Percentiles rank a stretch among this genome's conserved stretches.
Evolutionary conservation across 192 early-diverging fungal genomes (phyloP).

Genomic region (Mortierella hygrophila): DNA sequence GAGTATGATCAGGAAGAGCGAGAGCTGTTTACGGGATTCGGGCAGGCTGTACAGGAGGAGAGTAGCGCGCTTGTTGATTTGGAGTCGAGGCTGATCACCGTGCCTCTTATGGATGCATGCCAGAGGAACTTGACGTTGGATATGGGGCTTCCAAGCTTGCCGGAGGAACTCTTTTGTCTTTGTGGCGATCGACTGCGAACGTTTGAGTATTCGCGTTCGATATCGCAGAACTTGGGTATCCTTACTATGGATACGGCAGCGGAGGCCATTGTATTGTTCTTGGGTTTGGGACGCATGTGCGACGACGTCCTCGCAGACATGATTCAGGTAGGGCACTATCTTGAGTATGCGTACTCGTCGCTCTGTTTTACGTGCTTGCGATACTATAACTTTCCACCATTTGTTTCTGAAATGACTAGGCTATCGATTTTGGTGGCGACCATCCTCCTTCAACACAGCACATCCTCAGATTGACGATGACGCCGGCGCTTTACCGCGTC

Average conservation of each 20-base stretch:
- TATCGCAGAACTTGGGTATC: not conserved
- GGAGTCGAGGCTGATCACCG: constrained; percentile 15
- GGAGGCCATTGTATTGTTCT: constrained; percentile 3
- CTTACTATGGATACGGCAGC: not conserved
- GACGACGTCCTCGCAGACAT: constrained; percentile 27
- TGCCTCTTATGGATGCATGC: constrained; percentile 11
- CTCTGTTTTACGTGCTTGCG: too few relatives aligned
- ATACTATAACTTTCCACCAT: too few relatives aligned
- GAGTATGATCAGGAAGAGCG: not conserved
- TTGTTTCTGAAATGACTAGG: not conserved
- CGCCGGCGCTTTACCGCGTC: constrained; percentile 25
- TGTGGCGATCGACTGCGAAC: constrained; percentile 10
- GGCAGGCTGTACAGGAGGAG: not conserved
- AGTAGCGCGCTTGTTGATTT: constrained; percentile 2
- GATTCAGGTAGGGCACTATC: not conserved
- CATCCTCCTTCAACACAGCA: not conserved
- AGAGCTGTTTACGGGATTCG: not conserved
- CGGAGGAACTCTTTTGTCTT: not conserved
- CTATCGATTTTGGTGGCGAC: not conserved
- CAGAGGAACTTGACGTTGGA: constrained; percentile 7
- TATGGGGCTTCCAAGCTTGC: not conserved
- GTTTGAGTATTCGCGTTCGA: not conserved
- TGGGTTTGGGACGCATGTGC: constrained; percentile 26
- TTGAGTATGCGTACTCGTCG: not conserved
- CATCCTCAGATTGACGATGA: not conserved